Evolutionary conservation across 2,329 filamentous ascomycete species (phyloP).

Genomic region (Trichoderma sp.): DNA sequence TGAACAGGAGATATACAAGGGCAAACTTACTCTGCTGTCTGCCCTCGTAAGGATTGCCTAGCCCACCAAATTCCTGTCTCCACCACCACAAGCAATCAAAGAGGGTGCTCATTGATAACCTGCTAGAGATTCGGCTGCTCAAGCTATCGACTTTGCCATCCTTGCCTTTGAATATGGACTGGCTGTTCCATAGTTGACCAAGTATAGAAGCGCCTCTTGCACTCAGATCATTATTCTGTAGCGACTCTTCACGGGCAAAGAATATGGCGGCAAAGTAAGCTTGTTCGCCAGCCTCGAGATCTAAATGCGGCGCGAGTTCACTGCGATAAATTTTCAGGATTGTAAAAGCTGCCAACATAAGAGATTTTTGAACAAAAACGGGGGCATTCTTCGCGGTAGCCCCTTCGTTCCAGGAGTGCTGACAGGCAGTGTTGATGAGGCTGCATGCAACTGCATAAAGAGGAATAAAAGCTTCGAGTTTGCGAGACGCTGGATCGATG

Average conservation of each 20-base stretch:
- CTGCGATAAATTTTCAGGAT: slow-evolving; percentile 50
- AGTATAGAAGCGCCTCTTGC: slow-evolving; percentile 52
- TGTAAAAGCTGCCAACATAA: slow-evolving; percentile 47
- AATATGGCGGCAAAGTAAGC: slow-evolving; percentile 26
- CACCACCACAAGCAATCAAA: slow-evolving; percentile 56
- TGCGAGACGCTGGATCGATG: not conserved
- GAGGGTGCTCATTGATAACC: slow-evolving; percentile 52
- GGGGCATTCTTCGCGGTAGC: not conserved
- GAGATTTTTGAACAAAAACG: slow-evolving; percentile 25
- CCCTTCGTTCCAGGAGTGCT: not conserved
- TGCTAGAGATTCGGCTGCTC: slow-evolving; percentile 41
- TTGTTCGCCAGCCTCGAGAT: slow-evolving; percentile 41
- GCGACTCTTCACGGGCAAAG: slow-evolving; percentile 28
- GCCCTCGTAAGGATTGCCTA: slow-evolving; percentile 22
- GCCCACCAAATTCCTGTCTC: slow-evolving; percentile 43
- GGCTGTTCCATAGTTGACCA: slow-evolving; percentile 50
- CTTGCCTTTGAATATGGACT: slow-evolving; percentile 18
- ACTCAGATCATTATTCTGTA: slow-evolving; percentile 45
- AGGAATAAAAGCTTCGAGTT: slow-evolving; percentile 2
- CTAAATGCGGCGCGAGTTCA: slow-evolving; percentile 41
- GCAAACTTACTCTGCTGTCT: slow-evolving; percentile 3
- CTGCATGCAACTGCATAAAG: slow-evolving; percentile 2
- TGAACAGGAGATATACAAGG: not conserved
- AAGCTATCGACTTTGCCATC: slow-evolving; percentile 17
- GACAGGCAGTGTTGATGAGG: not conserved